A percentile compares a stretch with the other conserved stretches of the same genome.
Conservation (phyloP, 805 yeast species). For the Pichia ethanolica region DNA sequence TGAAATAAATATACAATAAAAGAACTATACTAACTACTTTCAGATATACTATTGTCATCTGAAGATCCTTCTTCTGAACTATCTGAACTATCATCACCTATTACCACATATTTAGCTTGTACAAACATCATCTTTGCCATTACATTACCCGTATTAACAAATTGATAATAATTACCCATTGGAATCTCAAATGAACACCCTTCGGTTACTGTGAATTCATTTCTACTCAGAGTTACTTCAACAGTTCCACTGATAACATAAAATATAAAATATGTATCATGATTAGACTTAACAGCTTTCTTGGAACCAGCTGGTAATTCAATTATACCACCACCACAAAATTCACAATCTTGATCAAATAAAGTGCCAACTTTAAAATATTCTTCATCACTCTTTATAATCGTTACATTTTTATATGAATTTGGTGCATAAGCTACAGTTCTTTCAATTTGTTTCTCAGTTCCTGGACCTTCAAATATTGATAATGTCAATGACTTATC, state of each 20-base stretch:
- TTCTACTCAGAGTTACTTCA: conserved; percentile 57
- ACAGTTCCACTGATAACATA: conserved; percentile 65
- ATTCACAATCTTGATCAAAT: conserved; percentile 54
- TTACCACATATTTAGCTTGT: conserved; percentile 46
- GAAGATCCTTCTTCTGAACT: conserved; percentile 15
- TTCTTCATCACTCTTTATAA: conserved; percentile 36
- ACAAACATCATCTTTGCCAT: conserved; percentile 67
- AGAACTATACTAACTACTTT: not conserved
- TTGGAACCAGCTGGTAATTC: conserved; percentile 55
- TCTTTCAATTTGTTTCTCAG: conserved; percentile 36
- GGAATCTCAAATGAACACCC: conserved; percentile 85
- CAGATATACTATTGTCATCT: conserved; percentile 15
- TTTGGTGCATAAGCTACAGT: conserved; percentile 62
- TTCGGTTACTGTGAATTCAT: conserved; percentile 49
- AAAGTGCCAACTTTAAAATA: conserved; percentile 56
- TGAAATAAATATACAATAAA: too few species aligned
- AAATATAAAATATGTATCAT: conserved; percentile 64
- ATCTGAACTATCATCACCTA: conserved; percentile 21
- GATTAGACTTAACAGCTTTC: conserved; percentile 55
- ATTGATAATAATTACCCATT: conserved; percentile 62
- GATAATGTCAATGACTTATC: conserved; percentile 31
- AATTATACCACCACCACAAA: conserved; percentile 67
- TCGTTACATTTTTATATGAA: conserved; percentile 38
- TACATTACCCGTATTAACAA: conserved; percentile 52
- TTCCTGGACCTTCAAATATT: conserved; percentile 46